Base-by-base conservation (phyloP, 345 rosid species). In the Syzygium jambos region DNA sequence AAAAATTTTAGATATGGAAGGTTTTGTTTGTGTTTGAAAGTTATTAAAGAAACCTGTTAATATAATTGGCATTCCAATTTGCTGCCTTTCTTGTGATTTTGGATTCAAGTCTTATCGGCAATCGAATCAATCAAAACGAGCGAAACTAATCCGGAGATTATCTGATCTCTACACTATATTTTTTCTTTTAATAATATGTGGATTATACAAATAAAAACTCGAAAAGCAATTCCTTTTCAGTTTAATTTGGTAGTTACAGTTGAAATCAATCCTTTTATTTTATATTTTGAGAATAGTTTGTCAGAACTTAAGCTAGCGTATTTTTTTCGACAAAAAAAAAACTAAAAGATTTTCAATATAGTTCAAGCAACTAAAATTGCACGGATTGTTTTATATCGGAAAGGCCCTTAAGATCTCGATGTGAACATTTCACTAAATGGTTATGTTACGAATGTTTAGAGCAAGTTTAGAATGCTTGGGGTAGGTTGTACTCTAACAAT, bases 81-180 rank as follows among this genome's bases (percentile, higher is more conserved):
- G 80, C 80, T 34, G 13, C 46, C 19, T 25, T 21, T 1, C 23
- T 19, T 1, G 5, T 56, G 61, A 56, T 17, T 68, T 34, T 68
- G 6, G 0, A 3, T 68, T 68, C 25, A 19, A 0, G 5, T 34
- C 0, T 9, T 34, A 2, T 34, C 15, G 3, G 1, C 11, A 59
- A 1, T 59, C 7, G 22, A 65, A 4, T 34, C 3, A 1, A 16
- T 29, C 0, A 0, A 63, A 0, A 7, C 16, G 11, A 11, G 9
- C 2, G 0, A 16, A 30, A 29, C 0, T 34, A 2, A 17, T 17
- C 9, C 2, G 46, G 4, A 34, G 16, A 68, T 68, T 34, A 2
- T 22, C 13, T 17, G 3, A 9, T 0, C 19, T 0, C 5, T 1
- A 4, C 1, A 3, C 1, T 9, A 21, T 34, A 3, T 30, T 9